Base-by-base conservation (phyloP, 2,329 filamentous ascomycete species). In the Aspergillus sp. region DNA sequence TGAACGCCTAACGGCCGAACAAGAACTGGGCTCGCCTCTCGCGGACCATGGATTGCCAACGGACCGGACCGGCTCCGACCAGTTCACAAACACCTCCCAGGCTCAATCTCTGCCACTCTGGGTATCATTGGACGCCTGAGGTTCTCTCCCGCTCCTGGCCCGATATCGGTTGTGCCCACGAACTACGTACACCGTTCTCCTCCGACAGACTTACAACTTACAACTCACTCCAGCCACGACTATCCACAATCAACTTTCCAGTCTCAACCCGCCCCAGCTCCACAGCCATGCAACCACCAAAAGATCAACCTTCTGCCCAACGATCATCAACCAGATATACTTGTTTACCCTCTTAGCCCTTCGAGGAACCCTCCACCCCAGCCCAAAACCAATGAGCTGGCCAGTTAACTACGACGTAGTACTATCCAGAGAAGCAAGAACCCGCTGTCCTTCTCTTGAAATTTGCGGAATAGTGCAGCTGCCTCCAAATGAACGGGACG, bases 31-130 rank as follows among this genome's bases (percentile, higher is more conserved):
- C 27, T 31, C 4, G 27, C 27, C 27, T 31, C 3, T 9, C 27
- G 27, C 27, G 27, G 27, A 31, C 27, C 27, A 31, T 31, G 27
- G 17, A 44, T 46, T 21, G 17, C 40, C 40, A 55, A 60, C 62
- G 62, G 63, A 61, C 57, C 63, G 62, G 63, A 56, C 62, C 63
- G 63, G 61, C 54, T n/a, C 39, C 49, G 23, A 9, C 27, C 23
- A 21, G n/a, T 17, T 17, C n/a, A 23, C n/a, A 37, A 49, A 37
- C 49, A 11, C 9, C 19, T 33, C 35, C 15, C 15, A 14, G 12
- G 35, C 35, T 6, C 15, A 37, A 9, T 31, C 27, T 31, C 35
- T 35, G 33, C 14, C 33, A 35, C 33, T 24, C 23, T 37, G 35
- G 35, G n/a, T 37, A 7, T 31, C 27, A 31, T 37, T 17, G 9